Evolutionary conservation across 768 basidiomycete genomes (phyloP), one percentile per base, ranked within the genome.

Genomic region (Boletus sp.): DNA sequence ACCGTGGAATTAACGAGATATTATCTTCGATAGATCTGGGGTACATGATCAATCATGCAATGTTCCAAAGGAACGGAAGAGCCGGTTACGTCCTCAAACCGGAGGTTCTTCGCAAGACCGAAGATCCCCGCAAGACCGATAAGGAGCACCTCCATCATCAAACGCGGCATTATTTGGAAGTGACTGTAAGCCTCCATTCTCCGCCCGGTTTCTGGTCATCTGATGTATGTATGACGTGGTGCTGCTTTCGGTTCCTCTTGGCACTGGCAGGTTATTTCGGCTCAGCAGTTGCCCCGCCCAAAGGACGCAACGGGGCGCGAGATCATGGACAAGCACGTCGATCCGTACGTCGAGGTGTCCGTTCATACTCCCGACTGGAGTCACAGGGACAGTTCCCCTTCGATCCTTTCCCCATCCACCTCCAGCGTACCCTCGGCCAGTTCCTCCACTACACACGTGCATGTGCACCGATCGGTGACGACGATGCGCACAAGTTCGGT

Each of bases 51-150:
- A 99, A 97, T 66, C 85, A 90, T 58, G 92, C 95, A 7, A 94
- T 98, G 92, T 99, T 99, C 72, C 86, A 88, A 60, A 80, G 90
- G 4, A 95, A 96, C 62, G 90, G 89, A n/a, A 82, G 89, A 6
- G 79, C 83, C 2, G 96, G 96, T 0, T 97, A 92, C 65, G 86
- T 99, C 2, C 81, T 97, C 40, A 97, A 98, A 69, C 96, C 96
- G 2, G 78, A 78, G 4, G 84, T 88, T 2, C 78, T 98, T 11
- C 79, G 93, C 8, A 72, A 73, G n/a, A 76, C 80, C 30, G 80
- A 85, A 10, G 66, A 67, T 32, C 55, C 52, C 3, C 79, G 92
- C 7, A 73, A 72, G n/a, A 76, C 80, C 35, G 81, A 85, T 63
- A 85, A 90, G 71, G 80, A 84, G 18, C 69, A 83, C 10, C 68